Evolutionary conservation across 2,329 filamentous ascomycete genomes (phyloP), one percentile per base, ranked within the genome.

Genomic region (Fusarium coffeatum): DNA sequence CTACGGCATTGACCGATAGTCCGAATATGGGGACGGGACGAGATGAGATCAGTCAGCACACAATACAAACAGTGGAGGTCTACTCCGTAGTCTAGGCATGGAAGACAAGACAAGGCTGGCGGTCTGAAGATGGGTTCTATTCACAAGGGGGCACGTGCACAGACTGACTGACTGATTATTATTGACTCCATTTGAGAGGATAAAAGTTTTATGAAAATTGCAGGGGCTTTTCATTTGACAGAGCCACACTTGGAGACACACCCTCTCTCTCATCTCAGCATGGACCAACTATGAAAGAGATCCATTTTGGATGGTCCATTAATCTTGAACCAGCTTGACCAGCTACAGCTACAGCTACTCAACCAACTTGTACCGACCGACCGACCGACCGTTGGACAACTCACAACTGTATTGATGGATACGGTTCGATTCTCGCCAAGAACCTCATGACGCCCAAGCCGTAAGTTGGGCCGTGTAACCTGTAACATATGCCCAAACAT

Each of bases 391-490:
- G 49, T 53, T 53, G 49, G 22, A 53, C 49, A 53, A 56, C 59
- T 40, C 49, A 53, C 49, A 51, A 56, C 49, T 37, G 66, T 54
- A 50, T 48, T 18, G 16, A 46, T 67, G 56, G 63, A 59, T 59
- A 57, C 63, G 54, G 64, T 48, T 63, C 63, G 61, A 58, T 60
- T 49, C 28, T 68, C 62, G 58, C 55, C 43, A 64, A 61, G 37
- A 41, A 59, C 20, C 41, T 54, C 15, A 46, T 42, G 50, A 57
- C 58, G 72, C 72, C 63, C 69, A 74, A 71, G 66, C 68, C 69
- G 23, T 55, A 62, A 11, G 55, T 49, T 70, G 72, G 69, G 64
- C 72, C 72, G 64, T 74, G 69, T 62, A 50, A 28, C 23, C 34
- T 37, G 34, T n/a, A 42, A 34, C 41, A 63, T 64, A 61, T 59